Evolutionary conservation across 345 rosid species (phyloP).

Genomic region (Durio zibethinus): DNA sequence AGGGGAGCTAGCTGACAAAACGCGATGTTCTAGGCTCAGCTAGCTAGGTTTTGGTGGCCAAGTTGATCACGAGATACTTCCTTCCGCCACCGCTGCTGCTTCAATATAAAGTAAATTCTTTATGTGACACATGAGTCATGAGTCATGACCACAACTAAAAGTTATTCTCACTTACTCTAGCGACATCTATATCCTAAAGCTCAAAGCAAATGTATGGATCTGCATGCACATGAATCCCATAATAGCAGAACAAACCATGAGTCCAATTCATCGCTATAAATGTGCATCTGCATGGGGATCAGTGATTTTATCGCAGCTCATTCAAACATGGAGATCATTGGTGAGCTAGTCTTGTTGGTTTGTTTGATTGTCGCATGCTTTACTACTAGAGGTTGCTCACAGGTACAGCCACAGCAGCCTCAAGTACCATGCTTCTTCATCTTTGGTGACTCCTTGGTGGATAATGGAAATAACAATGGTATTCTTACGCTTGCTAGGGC

Average conservation of each 20-base stretch:
- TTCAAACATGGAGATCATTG: constrained; percentile 5
- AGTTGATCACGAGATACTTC: constrained; percentile 15
- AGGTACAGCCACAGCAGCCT: constrained; percentile 39
- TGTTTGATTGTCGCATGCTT: constrained; percentile 27
- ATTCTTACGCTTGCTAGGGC: constrained; percentile 72
- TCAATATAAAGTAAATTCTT: constrained; percentile 8
- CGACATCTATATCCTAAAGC: not conserved
- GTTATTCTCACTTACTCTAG: not conserved
- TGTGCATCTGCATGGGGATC: not conserved
- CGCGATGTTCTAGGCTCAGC: not conserved
- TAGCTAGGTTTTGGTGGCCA: not conserved
- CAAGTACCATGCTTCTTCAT: constrained; percentile 82
- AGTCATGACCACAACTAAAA: not conserved
- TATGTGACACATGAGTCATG: not conserved
- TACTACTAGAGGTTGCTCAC: constrained; percentile 21
- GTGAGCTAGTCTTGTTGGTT: constrained; percentile 13
- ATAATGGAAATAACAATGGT: constrained; percentile 86
- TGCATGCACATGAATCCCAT: constrained; percentile 23
- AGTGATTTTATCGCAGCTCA: not conserved
- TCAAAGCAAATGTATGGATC: not conserved
- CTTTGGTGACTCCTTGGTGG: constrained; percentile 90
- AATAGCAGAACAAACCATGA: constrained; percentile 14
- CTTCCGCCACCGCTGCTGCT: constrained; percentile 13
- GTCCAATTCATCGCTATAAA: constrained; percentile 5
- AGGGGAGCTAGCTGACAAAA: too few species aligned